Base-by-base conservation (phyloP, 208 protist genomes). In the Leishmania tropica region DNA sequence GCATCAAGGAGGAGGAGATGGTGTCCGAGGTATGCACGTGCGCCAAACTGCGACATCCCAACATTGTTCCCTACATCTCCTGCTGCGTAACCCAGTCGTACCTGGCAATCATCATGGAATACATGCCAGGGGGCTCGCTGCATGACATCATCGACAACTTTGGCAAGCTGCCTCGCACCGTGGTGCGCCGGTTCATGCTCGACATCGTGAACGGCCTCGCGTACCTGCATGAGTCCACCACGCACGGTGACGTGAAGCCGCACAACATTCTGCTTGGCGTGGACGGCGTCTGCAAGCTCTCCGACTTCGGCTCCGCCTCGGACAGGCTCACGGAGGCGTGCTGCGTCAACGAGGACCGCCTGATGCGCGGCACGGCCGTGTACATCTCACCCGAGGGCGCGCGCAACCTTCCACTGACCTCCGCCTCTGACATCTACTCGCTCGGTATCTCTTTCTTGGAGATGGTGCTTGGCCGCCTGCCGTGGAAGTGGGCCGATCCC, bases 311-410 rank as follows among this genome's bases (percentile, higher is more conserved):
- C 35, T 94, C 92, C n/a, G 90, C 90, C 40, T 88, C 91, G 68
- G 88, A 92, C 81, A 83, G 78, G 65, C 78, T 81, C 58, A 89
- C 79, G 31, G 86, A 85, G 68, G 78, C 47, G 56, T 71, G 73
- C 54, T 81, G 76, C 56, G 80, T 86, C 54, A 77, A 85, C 64
- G 90, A 93, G 75, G 86, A 91, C 53, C 82, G 90, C 42, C 77
- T 87, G 76, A 77, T 96, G 79, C 90, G 93, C 56, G 94, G 94
- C 37, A 97, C 92, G 45, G 89, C 90, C 28, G 85, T 93, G 53
- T 97, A 97, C 89, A 94, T 97, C 85, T 91, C 94, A 13, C 94
- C 94, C 10, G 94, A 97, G 79, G 93, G 93, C 42, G 91, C 92
- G 5, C 76, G 78, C 62, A 93, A 93, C 17, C 79, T 89, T 60